Percentiles rank a stretch among this genome's conserved stretches.
Evolutionary conservation across 192 early-diverging fungal species (phyloP).

Genomic region (Backusella circina): DNA sequence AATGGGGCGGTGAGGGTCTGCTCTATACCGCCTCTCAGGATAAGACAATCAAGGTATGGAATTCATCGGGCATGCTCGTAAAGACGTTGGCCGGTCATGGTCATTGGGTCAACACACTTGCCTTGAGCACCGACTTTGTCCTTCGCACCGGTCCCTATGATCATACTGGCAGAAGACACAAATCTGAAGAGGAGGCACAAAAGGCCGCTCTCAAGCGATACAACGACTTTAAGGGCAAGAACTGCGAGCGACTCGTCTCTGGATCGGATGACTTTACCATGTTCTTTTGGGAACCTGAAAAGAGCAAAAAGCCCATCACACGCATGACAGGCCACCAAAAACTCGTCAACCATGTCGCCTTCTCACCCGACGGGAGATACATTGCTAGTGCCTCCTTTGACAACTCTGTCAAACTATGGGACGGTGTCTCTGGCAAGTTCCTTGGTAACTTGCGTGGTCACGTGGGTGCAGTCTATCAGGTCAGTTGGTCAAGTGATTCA

Average conservation of each 20-base stretch:
- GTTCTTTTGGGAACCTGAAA: constrained; percentile 88
- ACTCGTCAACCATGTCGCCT: constrained; percentile 90
- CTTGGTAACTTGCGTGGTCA: constrained; percentile 91
- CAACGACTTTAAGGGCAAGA: constrained; percentile 58
- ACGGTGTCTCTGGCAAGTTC: constrained; percentile 86
- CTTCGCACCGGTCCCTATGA: constrained; percentile 90
- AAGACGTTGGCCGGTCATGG: constrained; percentile 88
- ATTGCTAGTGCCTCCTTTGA: constrained; percentile 95
- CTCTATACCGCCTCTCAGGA: constrained; percentile 92
- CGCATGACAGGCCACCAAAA: constrained; percentile 92
- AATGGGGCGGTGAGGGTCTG: constrained; percentile 95
- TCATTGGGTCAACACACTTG: constrained; percentile 96
- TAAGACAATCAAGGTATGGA: constrained; percentile 96
- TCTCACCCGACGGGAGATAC: constrained; percentile 86
- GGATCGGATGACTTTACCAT: constrained; percentile 98
- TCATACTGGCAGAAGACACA: constrained; percentile 67
- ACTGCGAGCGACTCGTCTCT: constrained; percentile 80
- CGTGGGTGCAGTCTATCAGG: constrained; percentile 95
- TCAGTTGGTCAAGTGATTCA: constrained; percentile 91
- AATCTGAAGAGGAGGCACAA: constrained; percentile 64
- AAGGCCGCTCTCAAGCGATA: constrained; percentile 77
- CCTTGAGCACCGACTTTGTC: constrained; percentile 87
- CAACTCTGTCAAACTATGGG: constrained; percentile 98
- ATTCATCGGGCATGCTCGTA: constrained; percentile 77
- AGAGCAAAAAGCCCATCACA: constrained; percentile 76